Base-by-base conservation (phyloP, 768 basidiomycete genomes). In the Lactarius evosmus region DNA sequence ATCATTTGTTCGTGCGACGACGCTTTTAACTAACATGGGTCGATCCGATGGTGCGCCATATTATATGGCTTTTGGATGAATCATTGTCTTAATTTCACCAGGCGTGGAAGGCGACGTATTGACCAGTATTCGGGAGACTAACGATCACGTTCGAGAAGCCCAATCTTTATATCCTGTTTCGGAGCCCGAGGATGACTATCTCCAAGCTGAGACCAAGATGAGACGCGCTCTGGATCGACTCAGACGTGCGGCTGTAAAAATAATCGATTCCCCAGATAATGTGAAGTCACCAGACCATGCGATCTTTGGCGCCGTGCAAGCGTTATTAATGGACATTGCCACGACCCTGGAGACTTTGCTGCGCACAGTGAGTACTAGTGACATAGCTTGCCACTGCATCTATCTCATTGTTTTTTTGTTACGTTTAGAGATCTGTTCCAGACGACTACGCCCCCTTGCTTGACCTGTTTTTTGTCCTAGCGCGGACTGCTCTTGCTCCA, bases 221-320 rank as follows among this genome's bases (percentile, higher is more conserved):
- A 81, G 83, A 56, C 80, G 87, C 29, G 82, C 85, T 0, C 65
- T 90, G 12, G 88, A 89, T 70, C 77, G 83, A 56, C 68, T 86
- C 16, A 78, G 87, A 22, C 79, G 85, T 57, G 74, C 76, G n/a
- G 75, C 76, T 14, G 68, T 83, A 36, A 82, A 80, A 52, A 66
- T 78, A 22, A 58, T 88, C 19, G 86, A 87, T 44, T 66, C 62
- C 55, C 14, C 57, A 5, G 53, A 49, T 30, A 38, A 36, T 32
- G 34, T 33, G 27, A 57, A 59, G 32, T n/a, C 34, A 22, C 50
- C 32, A 12, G n/a, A 36, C 49, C 66, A 52, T 19, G 54, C 30
- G 8, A 19, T 34, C 22, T 53, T 41, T 17, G 52, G 30, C 33
- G 53, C 27, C 29, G 65, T 75, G 14, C 69, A 63, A 17, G 61